Percentiles rank a stretch among this genome's conserved stretches.
phyloP scores from a whole-genome alignment of 192 early-diverging fungal genomes.

The Glomus cerebriforme region DNA sequence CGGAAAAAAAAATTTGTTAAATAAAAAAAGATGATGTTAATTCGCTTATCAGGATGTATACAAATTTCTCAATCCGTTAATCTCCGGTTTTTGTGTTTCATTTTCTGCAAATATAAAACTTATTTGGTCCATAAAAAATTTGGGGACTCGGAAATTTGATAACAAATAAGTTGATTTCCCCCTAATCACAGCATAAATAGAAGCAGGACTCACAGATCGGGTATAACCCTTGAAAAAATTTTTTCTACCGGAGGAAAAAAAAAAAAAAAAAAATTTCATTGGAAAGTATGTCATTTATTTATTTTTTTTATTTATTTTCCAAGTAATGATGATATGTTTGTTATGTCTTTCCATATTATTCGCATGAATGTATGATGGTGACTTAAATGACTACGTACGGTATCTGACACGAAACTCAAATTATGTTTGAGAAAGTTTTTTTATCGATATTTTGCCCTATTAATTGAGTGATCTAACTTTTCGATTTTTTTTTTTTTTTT shows the following conservation, averaged over 20 bases:
- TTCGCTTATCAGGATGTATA: too few relatives aligned
- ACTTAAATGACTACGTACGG: conserved; percentile 34
- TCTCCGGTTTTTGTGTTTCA: conserved; percentile 1
- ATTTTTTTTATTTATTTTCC: not conserved
- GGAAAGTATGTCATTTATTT: conserved; percentile 1
- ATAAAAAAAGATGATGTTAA: too few relatives aligned
- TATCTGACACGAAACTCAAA: conserved; percentile 22
- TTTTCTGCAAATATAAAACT: too few relatives aligned
- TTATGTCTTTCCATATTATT: conserved; percentile 8
- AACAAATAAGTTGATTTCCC: not conserved
- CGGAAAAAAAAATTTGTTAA: conserved; percentile 1
- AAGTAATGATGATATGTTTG: not conserved
- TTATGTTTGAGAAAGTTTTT: not conserved
- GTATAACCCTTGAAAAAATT: too few relatives aligned
- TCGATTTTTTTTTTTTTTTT: too few relatives aligned
- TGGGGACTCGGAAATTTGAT: not conserved
- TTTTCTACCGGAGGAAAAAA: too few relatives aligned
- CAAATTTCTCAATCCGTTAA: not conserved
- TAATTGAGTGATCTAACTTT: too few relatives aligned
- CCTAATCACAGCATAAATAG: too few relatives aligned
- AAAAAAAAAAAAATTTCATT: not conserved
- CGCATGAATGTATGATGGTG: conserved; percentile 17
- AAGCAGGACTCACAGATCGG: too few relatives aligned
- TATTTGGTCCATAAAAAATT: not conserved
- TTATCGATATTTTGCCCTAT: too few relatives aligned